Evolutionary conservation across 2,329 filamentous ascomycete species (phyloP).

Genomic region (Claviceps spartinae): DNA sequence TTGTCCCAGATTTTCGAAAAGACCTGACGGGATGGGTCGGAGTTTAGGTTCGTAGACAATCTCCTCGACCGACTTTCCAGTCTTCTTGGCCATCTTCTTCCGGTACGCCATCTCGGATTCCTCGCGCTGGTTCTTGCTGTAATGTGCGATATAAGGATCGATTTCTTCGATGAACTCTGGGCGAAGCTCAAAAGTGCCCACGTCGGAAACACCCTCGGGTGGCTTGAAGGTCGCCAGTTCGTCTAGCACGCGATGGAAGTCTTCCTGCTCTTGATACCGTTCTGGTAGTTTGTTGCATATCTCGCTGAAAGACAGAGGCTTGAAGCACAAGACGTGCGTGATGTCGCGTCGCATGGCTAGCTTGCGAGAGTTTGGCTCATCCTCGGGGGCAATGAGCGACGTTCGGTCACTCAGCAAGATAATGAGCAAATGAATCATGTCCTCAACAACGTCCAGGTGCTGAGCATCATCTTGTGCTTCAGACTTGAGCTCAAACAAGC

Average conservation of each 20-base stretch:
- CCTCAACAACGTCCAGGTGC: slow-evolving; percentile 84
- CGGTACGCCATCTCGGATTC: slow-evolving; percentile 86
- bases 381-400: slow-evolving; percentile 55
- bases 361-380: slow-evolving; percentile 50
- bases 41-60: slow-evolving; percentile 87
- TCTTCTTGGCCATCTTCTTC: slow-evolving; percentile 75
- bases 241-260: slow-evolving; percentile 71
- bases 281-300: slow-evolving; percentile 77
- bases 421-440: slow-evolving; percentile 88
- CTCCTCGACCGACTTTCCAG: slow-evolving; percentile 65
- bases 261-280: slow-evolving; percentile 76
- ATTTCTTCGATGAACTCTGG: slow-evolving; percentile 74
- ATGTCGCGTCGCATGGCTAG: slow-evolving; percentile 76
- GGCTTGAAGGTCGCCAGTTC: slow-evolving; percentile 81
- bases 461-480: slow-evolving; percentile 74
- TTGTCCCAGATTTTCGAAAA: slow-evolving; percentile 60
- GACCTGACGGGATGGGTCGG: slow-evolving; percentile 58
- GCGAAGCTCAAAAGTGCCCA: slow-evolving; percentile 87
- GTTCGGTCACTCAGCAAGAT: slow-evolving; percentile 81
- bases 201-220: slow-evolving; percentile 82
- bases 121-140: slow-evolving; percentile 92
- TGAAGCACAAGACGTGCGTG: slow-evolving; percentile 89
- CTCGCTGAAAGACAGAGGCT: slow-evolving; percentile 88
- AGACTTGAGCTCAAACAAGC: slow-evolving; percentile 59
- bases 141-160: slow-evolving; percentile 92